Conservation (phyloP, 495 filamentous ascomycete species). For the Tuber umbilicatum region DNA sequence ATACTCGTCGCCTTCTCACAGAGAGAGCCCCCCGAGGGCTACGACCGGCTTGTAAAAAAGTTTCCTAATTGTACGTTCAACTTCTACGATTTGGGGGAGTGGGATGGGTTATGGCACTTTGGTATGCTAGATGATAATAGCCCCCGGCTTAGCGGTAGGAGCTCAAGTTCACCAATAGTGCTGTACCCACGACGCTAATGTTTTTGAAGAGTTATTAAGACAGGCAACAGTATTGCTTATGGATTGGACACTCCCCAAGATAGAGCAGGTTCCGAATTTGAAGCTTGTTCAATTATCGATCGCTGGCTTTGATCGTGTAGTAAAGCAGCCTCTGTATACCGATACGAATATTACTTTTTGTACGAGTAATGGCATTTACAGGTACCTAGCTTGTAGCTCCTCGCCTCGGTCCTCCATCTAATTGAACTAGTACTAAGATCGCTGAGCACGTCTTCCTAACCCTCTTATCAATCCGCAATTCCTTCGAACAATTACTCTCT, state of each 20-base stretch:
- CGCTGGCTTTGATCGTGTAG: conserved; percentile 66
- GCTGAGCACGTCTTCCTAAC: conserved; percentile 50
- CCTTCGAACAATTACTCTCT: conserved; percentile 40
- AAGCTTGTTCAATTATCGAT: conserved; percentile 68
- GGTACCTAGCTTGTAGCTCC: conserved; percentile 41
- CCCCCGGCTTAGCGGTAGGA: neutral
- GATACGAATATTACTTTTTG: conserved; percentile 59
- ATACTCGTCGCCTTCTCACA: neutral
- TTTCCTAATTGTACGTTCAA: neutral
- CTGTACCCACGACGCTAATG: neutral
- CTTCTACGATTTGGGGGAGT: neutral
- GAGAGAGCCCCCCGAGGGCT: neutral
- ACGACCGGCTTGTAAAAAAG: neutral
- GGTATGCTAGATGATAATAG: neutral
- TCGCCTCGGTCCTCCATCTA: neutral
- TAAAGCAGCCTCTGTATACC: conserved; percentile 57
- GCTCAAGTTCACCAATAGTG: neutral
- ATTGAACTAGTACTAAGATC: conserved; percentile 56
- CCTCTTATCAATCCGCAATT: conserved; percentile 48
- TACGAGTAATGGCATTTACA: conserved; percentile 70
- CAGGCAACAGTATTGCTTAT: conserved; percentile 62
- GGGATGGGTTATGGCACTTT: neutral
- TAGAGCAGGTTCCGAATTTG: conserved; percentile 51
- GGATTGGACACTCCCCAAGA: conserved; percentile 50
- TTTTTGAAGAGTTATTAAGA: conserved; percentile 49